Evolutionary conservation across 768 basidiomycete genomes (phyloP), one percentile per base, ranked within the genome.

Genomic region (Hypholoma sublateritium): DNA sequence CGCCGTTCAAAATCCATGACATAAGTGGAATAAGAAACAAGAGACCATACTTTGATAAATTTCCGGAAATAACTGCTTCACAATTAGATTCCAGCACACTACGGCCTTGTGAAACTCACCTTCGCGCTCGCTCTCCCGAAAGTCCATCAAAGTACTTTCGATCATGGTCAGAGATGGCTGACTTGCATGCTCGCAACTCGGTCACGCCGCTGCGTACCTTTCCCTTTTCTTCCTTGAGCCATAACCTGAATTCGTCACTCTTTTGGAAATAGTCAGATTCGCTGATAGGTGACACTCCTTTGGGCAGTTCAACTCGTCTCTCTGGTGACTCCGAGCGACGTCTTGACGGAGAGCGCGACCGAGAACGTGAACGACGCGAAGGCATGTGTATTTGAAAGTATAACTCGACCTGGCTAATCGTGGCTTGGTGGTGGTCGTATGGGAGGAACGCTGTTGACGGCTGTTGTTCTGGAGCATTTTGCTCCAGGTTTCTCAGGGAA

Each of bases 221-320:
- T 39, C 72, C 65, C 66, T 81, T 81, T 64, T 75, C 74, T 21
- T 91, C 88, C 70, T 88, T 91, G 56, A 97, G 75, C 93, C 95
- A 98, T 22, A 83, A 70, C 61, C 88, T 82, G 67, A 95, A 96
- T 67, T 97, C 95, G 55, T 85, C 83, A 51, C 84, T 90, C 72
- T 92, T 95, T 65, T 88, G 78, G 72, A 94, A 97, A 67, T 95
- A 97, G 67, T 96, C 94, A 0, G 88, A 82, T 63, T 92, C 89
- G 0, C 82, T 84, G 59, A 96, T 90, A 16, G 80, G 74, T n/a
- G 78, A 71, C 25, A 82, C 80, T 39, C 80, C 78, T 22, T 77
- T 66, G 24, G 88, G 90, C 14, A 91, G 76, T 11, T 74, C 65
- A 1, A 65, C 52, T 24, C 67, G 69, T 51, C 75, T 72, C 47